Conservation (phyloP, 1,139 yeast genomes). For the Candida anutae region DNA sequence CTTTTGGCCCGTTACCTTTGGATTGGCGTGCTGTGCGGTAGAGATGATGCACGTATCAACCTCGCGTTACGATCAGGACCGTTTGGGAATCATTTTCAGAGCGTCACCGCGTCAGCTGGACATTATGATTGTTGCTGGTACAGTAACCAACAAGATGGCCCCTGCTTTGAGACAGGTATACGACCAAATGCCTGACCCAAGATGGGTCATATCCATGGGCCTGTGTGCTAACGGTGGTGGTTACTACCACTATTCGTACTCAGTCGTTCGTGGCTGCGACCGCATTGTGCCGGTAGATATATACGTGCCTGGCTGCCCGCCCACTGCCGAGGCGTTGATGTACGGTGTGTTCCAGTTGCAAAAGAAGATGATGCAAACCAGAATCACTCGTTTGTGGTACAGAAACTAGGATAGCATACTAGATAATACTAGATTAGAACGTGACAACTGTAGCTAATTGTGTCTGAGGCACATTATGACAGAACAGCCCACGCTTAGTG, state of each 20-base stretch:
- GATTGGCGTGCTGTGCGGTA: constrained; percentile 88
- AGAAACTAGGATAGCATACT: too few relatives aligned
- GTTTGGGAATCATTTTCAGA: constrained; percentile 89
- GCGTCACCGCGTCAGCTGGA: constrained; percentile 93
- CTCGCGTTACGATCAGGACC: constrained; percentile 89
- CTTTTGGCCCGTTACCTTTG: constrained; percentile 92
- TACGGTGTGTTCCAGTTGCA: constrained; percentile 85
- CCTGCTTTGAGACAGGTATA: constrained; percentile 90
- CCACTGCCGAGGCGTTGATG: constrained; percentile 86
- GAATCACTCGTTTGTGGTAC: constrained; percentile 82
- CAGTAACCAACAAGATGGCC: constrained; percentile 89
- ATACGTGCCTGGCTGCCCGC: constrained; percentile 92
- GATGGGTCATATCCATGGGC: constrained; percentile 90
- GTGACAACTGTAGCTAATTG: too few relatives aligned
- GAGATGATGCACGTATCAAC: constrained; percentile 95
- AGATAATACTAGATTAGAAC: too few relatives aligned
- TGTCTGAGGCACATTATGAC: too few relatives aligned
- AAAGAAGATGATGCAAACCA: constrained; percentile 80
- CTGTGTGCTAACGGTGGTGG: constrained; percentile 96
- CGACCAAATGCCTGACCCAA: constrained; percentile 92
- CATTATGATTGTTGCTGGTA: constrained; percentile 91
- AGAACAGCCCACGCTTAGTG: too few relatives aligned
- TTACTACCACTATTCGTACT: constrained; percentile 82
- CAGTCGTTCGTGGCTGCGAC: constrained; percentile 88
- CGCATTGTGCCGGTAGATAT: constrained; percentile 84